These are phyloP conservation scores for Marsdenia floribunda DNA, from an alignment of 257 asterid genomes.

Conservation along the genomic window DNA sequence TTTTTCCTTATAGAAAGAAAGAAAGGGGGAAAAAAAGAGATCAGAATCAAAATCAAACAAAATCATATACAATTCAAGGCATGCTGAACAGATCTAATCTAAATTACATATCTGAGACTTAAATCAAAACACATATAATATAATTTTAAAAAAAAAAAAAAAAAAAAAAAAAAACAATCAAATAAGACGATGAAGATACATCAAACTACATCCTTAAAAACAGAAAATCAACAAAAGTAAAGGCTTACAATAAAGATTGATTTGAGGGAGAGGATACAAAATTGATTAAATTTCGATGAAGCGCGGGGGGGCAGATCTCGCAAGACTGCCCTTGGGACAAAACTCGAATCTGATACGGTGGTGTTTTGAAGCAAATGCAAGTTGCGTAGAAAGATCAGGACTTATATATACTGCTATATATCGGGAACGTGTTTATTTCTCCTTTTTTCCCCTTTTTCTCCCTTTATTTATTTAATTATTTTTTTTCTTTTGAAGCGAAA, in stretches of 20 bases:
- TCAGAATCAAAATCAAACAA: conserved; percentile 3
- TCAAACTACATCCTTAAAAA: not conserved
- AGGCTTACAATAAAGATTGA: conserved; percentile 19
- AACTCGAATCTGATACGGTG: conserved; percentile 1
- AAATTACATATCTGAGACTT: conserved; percentile 8
- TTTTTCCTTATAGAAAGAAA: not conserved
- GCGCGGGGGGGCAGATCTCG: conserved; percentile 24
- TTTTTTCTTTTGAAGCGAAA: too few species aligned
- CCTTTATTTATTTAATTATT: too few species aligned
- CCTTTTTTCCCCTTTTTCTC: not conserved
- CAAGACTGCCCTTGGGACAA: conserved; percentile 26
- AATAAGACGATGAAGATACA: not conserved
- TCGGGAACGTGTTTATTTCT: not conserved
- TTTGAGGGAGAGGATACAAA: not conserved
- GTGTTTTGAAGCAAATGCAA: not conserved
- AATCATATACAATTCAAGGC: not conserved
- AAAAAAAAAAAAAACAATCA: not conserved
- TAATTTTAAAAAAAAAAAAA: too few species aligned
- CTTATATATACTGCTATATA: not conserved
- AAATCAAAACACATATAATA: conserved; percentile 1
- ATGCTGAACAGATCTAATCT: conserved; percentile 4
- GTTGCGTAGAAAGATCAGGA: not conserved
- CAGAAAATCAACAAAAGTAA: not conserved
- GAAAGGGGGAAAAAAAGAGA: not conserved
- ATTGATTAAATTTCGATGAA: not conserved